Base-by-base conservation (phyloP, 2,329 filamentous ascomycete genomes). In the Chalara sp. region DNA sequence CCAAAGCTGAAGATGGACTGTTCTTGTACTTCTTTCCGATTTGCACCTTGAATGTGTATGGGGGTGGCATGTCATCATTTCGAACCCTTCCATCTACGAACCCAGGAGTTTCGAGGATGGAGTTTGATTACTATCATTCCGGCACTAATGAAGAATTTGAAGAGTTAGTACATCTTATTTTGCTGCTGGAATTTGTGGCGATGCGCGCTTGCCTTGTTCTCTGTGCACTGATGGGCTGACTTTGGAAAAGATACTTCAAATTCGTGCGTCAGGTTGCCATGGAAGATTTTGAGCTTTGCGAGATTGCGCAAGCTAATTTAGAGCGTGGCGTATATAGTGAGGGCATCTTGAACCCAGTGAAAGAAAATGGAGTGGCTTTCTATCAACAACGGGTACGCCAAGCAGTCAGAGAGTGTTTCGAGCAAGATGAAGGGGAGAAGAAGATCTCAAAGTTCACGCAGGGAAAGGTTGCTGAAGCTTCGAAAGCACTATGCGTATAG, bases 1-100 rank as follows among this genome's bases (percentile, higher is more conserved):
- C 69, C 32, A 78, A 78, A 47, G 68, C 71, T 1, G 67, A 76
- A 32, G 76, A 80, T 53, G 78, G 78, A 0, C 62, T 81, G 0
- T 80, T 80, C 51, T 65, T 80, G 6, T 81, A 78, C 56, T 77
- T 80, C 66, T 80, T 80, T 59, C 78, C 78, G 0, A 76, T 72
- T 52, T 78, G 74, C 58, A 79, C 76, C 0, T 58, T 80, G 44
- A 79, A 79, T 50, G 72, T 80, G 39, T 80, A 81, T 50, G 78
- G 76, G 1, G 78, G 78, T 1, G 78, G 78, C 4, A 79, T 80
- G 76, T 74, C 73, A 8, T 75, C 70, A 5, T 81, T 79, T 63
- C 72, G 78, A 1, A 75, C 78, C 1, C 76, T 75, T 54, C 78
- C 78, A 1, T 74, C 72, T 1, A 63, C 69, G 1, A 68, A 75